Percentiles rank a stretch among this genome's conserved stretches.
Conservation (phyloP, 768 basidiomycete species). For the Harrya chromipes region DNA sequence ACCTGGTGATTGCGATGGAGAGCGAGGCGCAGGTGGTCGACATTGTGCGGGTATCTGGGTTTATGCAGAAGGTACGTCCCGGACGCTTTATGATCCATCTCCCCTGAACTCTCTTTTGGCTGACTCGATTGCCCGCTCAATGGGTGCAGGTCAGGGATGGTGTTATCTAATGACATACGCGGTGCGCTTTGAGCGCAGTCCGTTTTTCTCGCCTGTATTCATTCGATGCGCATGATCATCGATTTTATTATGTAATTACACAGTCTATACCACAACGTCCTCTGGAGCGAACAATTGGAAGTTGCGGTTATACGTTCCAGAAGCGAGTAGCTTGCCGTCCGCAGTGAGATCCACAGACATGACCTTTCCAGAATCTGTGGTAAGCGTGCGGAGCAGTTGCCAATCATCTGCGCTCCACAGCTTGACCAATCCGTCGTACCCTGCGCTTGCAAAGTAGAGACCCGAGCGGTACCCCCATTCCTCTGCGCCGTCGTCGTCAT, state of each 20-base stretch:
- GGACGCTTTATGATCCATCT: slow-evolving; percentile 13
- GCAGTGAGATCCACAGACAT: slow-evolving; percentile 94
- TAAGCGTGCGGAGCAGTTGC: slow-evolving; percentile 84
- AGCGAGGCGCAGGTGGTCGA: slow-evolving; percentile 82
- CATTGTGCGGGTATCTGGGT: slow-evolving; percentile 81
- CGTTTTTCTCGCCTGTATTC: slow-evolving; percentile 13
- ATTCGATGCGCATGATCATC: slow-evolving; percentile 30
- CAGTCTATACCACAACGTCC: slow-evolving; percentile 38
- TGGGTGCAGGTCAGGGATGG: slow-evolving; percentile 38
- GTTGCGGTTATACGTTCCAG: slow-evolving; percentile 90
- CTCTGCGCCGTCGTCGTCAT: slow-evolving; percentile 37
- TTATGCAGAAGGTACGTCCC: slow-evolving; percentile 80
- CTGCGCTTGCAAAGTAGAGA: slow-evolving; percentile 87
- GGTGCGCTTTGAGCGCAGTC: background rate
- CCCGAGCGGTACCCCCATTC: slow-evolving; percentile 85
- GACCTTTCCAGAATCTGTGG: slow-evolving; percentile 96
- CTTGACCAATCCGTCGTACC: slow-evolving; percentile 94
- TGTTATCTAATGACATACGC: slow-evolving; percentile 34
- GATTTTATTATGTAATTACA: slow-evolving; percentile 24
- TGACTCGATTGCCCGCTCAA: slow-evolving; percentile 19
- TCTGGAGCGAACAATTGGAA: slow-evolving; percentile 92
- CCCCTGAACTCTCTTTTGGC: slow-evolving; percentile 18
- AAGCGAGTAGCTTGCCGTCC: slow-evolving; percentile 81
- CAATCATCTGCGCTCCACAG: slow-evolving; percentile 98
- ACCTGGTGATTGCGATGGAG: slow-evolving; percentile 82